phyloP scores from a whole-genome alignment of 192 early-diverging fungal genomes.

The Linnemannia exigua region DNA sequence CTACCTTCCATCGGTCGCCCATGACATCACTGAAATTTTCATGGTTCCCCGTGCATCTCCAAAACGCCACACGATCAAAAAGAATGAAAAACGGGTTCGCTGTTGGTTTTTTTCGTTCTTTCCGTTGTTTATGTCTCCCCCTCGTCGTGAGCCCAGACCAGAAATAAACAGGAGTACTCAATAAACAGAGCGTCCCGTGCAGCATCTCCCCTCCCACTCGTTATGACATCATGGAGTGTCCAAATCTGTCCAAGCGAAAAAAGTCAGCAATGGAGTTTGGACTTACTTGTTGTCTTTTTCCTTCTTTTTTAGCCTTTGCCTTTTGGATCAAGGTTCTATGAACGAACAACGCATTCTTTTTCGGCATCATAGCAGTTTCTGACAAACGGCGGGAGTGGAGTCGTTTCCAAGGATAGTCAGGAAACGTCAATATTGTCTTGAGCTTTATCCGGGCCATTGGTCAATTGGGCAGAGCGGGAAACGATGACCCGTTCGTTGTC shows the following conservation, averaged over 20 bases:
- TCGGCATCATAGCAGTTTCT: background rate
- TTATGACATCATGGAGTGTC: background rate
- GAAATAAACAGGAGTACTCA: no score
- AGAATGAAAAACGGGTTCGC: no score
- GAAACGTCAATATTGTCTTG: background rate
- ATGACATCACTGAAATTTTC: no score
- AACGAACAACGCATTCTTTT: background rate
- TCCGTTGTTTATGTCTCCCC: no score
- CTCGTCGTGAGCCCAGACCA: no score
- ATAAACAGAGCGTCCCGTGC: no score
- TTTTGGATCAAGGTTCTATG: background rate
- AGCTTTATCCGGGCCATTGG: no score
- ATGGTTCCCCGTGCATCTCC: no score
- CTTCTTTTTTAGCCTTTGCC: background rate
- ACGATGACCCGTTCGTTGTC: background rate
- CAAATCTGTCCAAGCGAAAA: background rate
- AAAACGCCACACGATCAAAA: no score
- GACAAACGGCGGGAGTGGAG: background rate
- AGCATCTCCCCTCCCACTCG: background rate
- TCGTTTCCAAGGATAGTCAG: background rate
- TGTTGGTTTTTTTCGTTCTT: no score
- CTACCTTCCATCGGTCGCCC: no score
- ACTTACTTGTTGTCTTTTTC: background rate
- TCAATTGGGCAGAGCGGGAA: background rate
- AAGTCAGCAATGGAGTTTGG: background rate